Conservation (phyloP, 2,329 filamentous ascomycete species). For the Cryoendolithus antarcticus region DNA sequence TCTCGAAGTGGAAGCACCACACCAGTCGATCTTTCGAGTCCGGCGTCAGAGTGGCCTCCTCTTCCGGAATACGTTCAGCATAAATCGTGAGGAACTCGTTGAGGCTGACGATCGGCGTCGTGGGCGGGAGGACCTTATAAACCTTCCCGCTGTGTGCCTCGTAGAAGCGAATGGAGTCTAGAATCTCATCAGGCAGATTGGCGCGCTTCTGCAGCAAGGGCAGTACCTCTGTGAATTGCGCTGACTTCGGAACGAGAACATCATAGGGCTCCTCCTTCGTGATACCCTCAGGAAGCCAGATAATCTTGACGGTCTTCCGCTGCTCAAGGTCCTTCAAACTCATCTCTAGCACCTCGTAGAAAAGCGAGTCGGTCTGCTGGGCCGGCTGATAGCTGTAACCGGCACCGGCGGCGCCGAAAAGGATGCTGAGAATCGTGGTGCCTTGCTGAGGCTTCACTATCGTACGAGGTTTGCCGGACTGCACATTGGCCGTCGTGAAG, state of each 20-base stretch:
- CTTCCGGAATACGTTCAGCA: constrained; percentile 67
- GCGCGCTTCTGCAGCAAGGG: constrained; percentile 67
- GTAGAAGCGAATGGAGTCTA: constrained; percentile 63
- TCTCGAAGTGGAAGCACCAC: constrained; percentile 83
- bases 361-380: constrained; percentile 56
- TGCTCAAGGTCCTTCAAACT: constrained; percentile 86
- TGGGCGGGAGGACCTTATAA: constrained; percentile 60
- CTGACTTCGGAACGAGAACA: constrained; percentile 76
- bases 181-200: constrained; percentile 63
- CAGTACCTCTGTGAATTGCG: constrained; percentile 66
- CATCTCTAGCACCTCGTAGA: constrained; percentile 89
- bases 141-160: constrained; percentile 75
- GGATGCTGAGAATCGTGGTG: constrained; percentile 64
- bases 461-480: constrained; percentile 63
- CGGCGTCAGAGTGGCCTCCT: constrained; percentile 37
- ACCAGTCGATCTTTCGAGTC: constrained; percentile 60
- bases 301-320: constrained; percentile 75
- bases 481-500: constrained; percentile 74
- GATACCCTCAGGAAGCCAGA: constrained; percentile 78
- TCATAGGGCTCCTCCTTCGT: constrained; percentile 80
- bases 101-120: constrained; percentile 64
- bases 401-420: constrained; percentile 54
- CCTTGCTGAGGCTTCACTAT: constrained; percentile 61
- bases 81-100: constrained; percentile 77
- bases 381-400: constrained; percentile 54